Percentiles rank a stretch among this genome's conserved stretches.
Evolutionary conservation across 2,329 filamentous ascomycete species (phyloP).

Genomic region (Colletotrichum cuscutae): DNA sequence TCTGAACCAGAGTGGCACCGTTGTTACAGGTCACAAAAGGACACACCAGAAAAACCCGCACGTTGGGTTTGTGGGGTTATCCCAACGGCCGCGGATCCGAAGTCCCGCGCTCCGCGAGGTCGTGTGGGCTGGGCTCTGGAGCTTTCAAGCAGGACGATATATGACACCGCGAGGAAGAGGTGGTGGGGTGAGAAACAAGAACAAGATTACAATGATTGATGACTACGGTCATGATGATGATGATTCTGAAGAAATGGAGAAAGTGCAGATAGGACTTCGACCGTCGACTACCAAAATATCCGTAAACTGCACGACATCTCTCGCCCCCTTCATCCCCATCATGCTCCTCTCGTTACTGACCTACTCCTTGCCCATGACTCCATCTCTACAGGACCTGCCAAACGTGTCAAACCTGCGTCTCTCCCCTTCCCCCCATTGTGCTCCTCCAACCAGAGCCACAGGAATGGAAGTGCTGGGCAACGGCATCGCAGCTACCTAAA

Average conservation of each 20-base stretch:
- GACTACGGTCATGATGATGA: background rate
- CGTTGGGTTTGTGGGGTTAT: background rate
- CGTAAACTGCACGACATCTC: constrained; percentile 4
- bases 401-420: background rate
- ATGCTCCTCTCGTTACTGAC: background rate
- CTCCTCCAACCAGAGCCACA: background rate
- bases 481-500: background rate
- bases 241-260: background rate
- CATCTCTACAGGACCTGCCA: background rate
- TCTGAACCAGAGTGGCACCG: background rate
- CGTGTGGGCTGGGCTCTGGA: background rate
- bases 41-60: constrained; percentile 1
- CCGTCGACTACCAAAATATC: background rate
- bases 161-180: background rate
- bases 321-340: constrained; percentile 1
- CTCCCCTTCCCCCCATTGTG: too few relatives aligned
- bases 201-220: too few relatives aligned
- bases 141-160: background rate
- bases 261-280: background rate
- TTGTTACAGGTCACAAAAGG: background rate
- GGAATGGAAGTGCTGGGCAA: constrained; percentile 19
- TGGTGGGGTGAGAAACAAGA: background rate
- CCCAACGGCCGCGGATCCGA: constrained; percentile 25
- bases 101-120: background rate
- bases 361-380: background rate